Evolutionary conservation across 495 filamentous ascomycete species (phyloP).

Genomic region (Podospora comata): DNA sequence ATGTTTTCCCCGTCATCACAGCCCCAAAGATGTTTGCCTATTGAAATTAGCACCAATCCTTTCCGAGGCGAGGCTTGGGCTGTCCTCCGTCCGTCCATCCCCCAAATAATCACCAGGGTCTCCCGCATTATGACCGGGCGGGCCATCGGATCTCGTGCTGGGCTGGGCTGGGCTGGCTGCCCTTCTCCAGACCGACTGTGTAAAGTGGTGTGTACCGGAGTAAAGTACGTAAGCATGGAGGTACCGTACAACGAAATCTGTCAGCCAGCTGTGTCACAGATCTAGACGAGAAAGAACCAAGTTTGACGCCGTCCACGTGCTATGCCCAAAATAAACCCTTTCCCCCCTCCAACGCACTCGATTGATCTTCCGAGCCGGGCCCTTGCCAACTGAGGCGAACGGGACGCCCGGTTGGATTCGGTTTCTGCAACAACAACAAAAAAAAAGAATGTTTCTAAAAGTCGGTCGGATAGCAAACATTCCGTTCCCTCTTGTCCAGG

Average conservation of each 20-base stretch:
- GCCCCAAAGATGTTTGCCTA: neutral
- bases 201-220: neutral
- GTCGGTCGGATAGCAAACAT: conserved; percentile 1
- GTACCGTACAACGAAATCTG: neutral
- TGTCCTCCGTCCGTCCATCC: neutral
- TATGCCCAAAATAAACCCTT: conserved; percentile 1
- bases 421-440: too few species aligned
- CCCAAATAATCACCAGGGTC: conserved; percentile 4
- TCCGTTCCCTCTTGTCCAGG: neutral
- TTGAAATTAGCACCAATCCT: neutral
- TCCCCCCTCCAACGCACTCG: neutral
- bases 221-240: neutral
- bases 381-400: neutral
- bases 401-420: neutral
- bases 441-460: conserved; percentile 1
- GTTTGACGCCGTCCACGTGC: conserved; percentile 5
- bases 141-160: conserved; percentile 6
- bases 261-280: neutral
- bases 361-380: conserved; percentile 6
- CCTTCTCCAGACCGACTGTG: neutral
- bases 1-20: neutral
- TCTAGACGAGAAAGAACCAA: neutral
- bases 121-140: conserved; percentile 6
- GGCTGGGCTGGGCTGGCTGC: neutral
- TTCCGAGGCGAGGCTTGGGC: neutral